A percentile compares a stretch with the other conserved stretches of the same genome.
Evolutionary conservation across 106 monocot genomes (phyloP).

Genomic region (Allium fistulosum): DNA sequence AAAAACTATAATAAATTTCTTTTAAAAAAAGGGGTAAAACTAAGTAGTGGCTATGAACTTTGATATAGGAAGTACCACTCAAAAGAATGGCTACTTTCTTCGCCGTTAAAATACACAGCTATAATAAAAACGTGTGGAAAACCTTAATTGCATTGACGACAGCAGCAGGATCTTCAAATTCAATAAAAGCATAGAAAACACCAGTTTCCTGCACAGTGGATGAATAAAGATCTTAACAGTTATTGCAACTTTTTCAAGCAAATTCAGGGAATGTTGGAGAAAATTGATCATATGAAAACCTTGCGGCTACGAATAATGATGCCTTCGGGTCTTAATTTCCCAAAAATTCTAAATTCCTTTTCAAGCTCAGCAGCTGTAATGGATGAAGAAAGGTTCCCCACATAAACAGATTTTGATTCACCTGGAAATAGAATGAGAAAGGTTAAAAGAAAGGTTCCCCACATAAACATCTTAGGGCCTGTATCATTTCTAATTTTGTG

Average conservation of each 20-base stretch:
- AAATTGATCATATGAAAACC: conserved; percentile 19
- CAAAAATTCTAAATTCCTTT: conserved; percentile 58
- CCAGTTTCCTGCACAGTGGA: conserved; percentile 6
- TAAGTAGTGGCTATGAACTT: background rate
- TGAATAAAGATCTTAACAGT: background rate
- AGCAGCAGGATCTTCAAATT: conserved; percentile 13
- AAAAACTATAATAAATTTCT: background rate
- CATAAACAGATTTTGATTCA: conserved; percentile 75
- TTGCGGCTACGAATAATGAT: conserved; percentile 54
- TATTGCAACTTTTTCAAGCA: background rate
- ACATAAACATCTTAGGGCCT: no score
- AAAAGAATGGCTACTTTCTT: background rate
- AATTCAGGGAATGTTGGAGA: background rate
- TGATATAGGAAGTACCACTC: no score
- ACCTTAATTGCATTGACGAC: conserved; percentile 12
- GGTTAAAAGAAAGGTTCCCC: no score
- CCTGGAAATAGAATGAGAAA: conserved; percentile 16
- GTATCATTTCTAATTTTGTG: no score
- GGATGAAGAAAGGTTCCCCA: conserved; percentile 49
- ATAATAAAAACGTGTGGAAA: background rate
- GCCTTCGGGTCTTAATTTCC: conserved; percentile 46
- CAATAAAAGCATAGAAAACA: conserved; percentile 13
- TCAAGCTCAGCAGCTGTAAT: conserved; percentile 46
- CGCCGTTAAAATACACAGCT: no score
- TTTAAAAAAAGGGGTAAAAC: background rate